Evolutionary conservation across 257 asterid genomes (phyloP).

Genomic region (Fraxinus anomala): DNA sequence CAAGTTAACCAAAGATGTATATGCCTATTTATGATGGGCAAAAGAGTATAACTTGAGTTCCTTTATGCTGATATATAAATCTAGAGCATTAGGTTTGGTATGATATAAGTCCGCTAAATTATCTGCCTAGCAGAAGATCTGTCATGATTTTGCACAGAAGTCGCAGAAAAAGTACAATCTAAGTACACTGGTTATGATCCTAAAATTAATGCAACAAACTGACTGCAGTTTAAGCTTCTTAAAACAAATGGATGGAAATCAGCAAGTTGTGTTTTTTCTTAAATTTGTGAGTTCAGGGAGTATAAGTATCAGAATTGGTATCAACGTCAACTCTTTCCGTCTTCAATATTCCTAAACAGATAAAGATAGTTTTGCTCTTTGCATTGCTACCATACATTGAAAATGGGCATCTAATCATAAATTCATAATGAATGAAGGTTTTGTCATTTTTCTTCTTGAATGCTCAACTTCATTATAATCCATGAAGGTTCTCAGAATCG

Average conservation of each 20-base stretch:
- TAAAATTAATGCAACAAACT: background rate
- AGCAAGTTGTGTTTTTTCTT: background rate
- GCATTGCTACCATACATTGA: background rate
- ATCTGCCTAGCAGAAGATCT: background rate
- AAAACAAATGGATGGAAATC: background rate
- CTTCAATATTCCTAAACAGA: background rate
- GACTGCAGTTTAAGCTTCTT: background rate
- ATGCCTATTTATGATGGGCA: background rate
- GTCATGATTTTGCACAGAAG: background rate
- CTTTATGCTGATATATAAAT: background rate
- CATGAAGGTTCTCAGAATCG: slow-evolving; percentile 2
- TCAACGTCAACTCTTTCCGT: background rate
- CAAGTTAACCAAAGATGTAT: background rate
- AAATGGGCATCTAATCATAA: background rate
- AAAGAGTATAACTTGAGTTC: background rate
- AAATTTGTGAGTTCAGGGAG: background rate
- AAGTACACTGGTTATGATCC: background rate
- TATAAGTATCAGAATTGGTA: background rate
- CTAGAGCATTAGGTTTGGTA: too few species aligned
- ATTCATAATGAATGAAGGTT: background rate
- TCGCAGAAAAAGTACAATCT: background rate
- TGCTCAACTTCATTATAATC: slow-evolving; percentile 1
- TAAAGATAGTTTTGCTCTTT: background rate
- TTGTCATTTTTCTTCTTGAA: background rate
- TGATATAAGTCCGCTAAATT: background rate